Evolutionary conservation across 2,329 filamentous ascomycete genomes (phyloP).

Genomic region (Fusarium penzigii): DNA sequence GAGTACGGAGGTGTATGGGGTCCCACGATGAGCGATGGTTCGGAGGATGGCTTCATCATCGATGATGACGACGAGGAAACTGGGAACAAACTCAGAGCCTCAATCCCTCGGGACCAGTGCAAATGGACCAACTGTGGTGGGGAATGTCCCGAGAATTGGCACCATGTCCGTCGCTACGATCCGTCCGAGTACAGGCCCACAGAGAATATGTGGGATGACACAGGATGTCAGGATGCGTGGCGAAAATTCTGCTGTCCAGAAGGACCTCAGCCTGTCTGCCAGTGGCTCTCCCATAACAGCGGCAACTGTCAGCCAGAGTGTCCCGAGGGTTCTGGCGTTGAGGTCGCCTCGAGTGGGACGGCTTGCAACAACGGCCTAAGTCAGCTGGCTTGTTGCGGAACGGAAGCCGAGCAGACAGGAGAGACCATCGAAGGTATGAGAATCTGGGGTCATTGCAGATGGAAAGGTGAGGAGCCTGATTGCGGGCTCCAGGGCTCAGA

Average conservation of each 20-base stretch:
- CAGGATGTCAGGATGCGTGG: neutral
- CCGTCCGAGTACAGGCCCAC: neutral
- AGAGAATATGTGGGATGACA: constrained; percentile 5
- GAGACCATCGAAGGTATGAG: neutral
- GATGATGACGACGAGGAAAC: neutral
- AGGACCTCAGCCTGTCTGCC: constrained; percentile 2
- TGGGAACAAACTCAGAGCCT: neutral
- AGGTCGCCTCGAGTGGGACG: too few species aligned
- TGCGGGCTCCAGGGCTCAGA: neutral
- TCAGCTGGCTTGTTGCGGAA: neutral
- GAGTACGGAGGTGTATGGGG: too few species aligned
- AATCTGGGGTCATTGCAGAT: constrained; percentile 1
- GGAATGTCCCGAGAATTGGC: constrained; percentile 2
- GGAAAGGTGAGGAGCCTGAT: neutral
- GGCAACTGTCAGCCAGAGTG: constrained; percentile 8
- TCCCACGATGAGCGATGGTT: too few species aligned
- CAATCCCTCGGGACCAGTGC: constrained; percentile 3
- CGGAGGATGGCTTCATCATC: too few species aligned
- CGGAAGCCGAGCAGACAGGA: neutral
- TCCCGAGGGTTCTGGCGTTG: neutral
- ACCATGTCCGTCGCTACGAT: neutral
- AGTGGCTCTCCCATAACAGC: constrained; percentile 8
- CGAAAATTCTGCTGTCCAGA: constrained; percentile 11
- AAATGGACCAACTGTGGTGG: constrained; percentile 8
- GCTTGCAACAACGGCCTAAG: neutral